Evolutionary conservation across 768 basidiomycete species (phyloP), one percentile per base, ranked within the genome.

Genomic region (Crassisporium funariophilum): DNA sequence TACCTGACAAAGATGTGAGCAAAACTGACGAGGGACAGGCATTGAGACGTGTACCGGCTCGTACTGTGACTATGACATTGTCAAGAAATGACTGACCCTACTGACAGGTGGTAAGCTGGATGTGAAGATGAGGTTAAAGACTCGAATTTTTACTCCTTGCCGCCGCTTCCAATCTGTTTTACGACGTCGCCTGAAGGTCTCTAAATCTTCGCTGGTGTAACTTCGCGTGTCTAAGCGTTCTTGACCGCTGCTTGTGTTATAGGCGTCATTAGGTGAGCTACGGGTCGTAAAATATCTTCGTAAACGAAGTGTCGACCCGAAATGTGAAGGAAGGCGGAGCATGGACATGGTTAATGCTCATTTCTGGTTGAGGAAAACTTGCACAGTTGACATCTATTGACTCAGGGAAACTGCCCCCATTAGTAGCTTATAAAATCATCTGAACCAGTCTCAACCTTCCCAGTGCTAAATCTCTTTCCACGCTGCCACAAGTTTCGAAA

Each of bases 11-110:
- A 47, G 31, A 35, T 41, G 16, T 49, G 23, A 50, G 17, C 35
- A 41, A 3, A 23, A 31, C 15, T 35, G 42, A 19, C 22, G 37
- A 35, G 41, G 13, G 10, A 21, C 5, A 40, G 5, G 33, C 10
- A 19, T 12, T 10, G 22, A 12, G 47, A 21, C 21, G 52, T 75
- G 51, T 56, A 88, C 91, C 91, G 57, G 76, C 90, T 47, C 86
- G 78, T 16, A 93, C 73, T 37, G 82, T 85, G n/a, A 94, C 74
- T 35, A 92, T 72, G 43, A 89, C 72, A 63, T 91, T 81, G 69
- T 95, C 93, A 3, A 94, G 74, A 57, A 94, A 97, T 0, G 78
- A 72, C 58, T 86, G 82, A 4, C 86, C 88, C 86, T 92, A 53
- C 3, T 40, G 13, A 38, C 16, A 24, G 35, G 20, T n/a, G 39